phyloP scores from a whole-genome alignment of 2,329 filamentous ascomycete genomes.

The Fusarium napiforme region DNA sequence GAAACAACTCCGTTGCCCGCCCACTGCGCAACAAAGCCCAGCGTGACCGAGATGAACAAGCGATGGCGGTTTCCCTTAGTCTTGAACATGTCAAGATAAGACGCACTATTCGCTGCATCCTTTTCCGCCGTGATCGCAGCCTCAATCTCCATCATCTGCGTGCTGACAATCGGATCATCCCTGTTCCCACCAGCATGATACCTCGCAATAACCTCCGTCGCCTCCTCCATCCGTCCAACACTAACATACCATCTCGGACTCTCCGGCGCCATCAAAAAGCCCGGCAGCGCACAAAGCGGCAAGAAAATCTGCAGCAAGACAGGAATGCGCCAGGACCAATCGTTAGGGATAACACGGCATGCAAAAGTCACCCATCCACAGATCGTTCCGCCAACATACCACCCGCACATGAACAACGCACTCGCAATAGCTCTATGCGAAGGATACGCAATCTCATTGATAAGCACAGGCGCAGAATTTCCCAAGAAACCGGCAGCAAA shows the following conservation, averaged over 20 bases:
- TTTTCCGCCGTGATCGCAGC: neutral
- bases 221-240: neutral
- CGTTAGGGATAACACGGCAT: neutral
- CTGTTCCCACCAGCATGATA: neutral
- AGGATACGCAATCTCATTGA: constrained; percentile 10
- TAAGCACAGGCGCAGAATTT: neutral
- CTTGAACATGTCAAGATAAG: constrained; percentile 5
- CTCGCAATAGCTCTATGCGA: constrained; percentile 9
- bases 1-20: constrained; percentile 10
- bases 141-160: constrained; percentile 1
- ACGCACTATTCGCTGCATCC: neutral
- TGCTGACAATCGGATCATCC: neutral
- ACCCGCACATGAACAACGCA: neutral
- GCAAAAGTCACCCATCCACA: constrained; percentile 7
- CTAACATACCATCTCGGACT: constrained; percentile 12
- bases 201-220: neutral
- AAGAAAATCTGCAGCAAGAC: neutral
- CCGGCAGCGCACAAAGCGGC: neutral
- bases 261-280: neutral
- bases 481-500: neutral
- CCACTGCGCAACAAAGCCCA: constrained; percentile 1
- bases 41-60: neutral
- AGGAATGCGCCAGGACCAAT: constrained; percentile 4
- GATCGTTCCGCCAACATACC: constrained; percentile 3
- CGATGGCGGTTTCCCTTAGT: constrained; percentile 11